These are phyloP conservation scores for Fusarium torreyae DNA, from an alignment of 2,329 filamentous ascomycete genomes.

Conservation along the genomic window DNA sequence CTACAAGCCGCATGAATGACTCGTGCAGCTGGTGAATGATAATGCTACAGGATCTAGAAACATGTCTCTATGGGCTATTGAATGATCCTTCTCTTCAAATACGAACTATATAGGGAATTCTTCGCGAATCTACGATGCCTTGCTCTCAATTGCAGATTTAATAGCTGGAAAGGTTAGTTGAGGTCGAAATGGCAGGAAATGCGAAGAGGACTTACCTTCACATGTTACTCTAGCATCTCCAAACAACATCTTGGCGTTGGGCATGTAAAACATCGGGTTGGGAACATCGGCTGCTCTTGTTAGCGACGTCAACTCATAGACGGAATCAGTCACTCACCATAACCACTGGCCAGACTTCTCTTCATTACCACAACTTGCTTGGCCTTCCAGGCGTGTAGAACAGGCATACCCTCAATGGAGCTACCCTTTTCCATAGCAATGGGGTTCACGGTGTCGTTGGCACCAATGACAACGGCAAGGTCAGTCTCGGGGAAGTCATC, in stretches of 20 bases:
- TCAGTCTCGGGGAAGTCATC: constrained; percentile 91
- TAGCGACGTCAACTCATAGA: constrained; percentile 16
- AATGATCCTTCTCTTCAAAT: constrained; percentile 25
- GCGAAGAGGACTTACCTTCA: constrained; percentile 72
- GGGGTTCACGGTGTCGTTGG: constrained; percentile 94
- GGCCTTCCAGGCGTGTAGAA: constrained; percentile 93
- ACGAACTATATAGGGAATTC: constrained; percentile 34
- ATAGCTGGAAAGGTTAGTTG: constrained; percentile 56
- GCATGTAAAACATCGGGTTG: constrained; percentile 96
- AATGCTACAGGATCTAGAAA: constrained; percentile 43
- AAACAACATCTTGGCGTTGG: constrained; percentile 91
- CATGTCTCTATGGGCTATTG: constrained; percentile 42
- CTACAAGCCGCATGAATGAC: constrained; percentile 10
- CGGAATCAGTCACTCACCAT: constrained; percentile 68
- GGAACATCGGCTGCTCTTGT: constrained; percentile 79
- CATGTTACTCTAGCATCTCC: constrained; percentile 89
- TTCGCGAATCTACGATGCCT: constrained; percentile 43
- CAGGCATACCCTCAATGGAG: constrained; percentile 92
- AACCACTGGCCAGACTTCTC: constrained; percentile 88
- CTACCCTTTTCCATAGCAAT: constrained; percentile 88
- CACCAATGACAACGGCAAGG: constrained; percentile 89
- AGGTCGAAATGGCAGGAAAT: too few species aligned
- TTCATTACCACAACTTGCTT: constrained; percentile 97
- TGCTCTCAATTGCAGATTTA: constrained; percentile 58
- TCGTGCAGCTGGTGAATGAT: constrained; percentile 24